Percentiles rank a stretch among this genome's conserved stretches.
Evolutionary conservation across 495 filamentous ascomycete genomes (phyloP).

Genomic region (Aspergillus conjunctus): DNA sequence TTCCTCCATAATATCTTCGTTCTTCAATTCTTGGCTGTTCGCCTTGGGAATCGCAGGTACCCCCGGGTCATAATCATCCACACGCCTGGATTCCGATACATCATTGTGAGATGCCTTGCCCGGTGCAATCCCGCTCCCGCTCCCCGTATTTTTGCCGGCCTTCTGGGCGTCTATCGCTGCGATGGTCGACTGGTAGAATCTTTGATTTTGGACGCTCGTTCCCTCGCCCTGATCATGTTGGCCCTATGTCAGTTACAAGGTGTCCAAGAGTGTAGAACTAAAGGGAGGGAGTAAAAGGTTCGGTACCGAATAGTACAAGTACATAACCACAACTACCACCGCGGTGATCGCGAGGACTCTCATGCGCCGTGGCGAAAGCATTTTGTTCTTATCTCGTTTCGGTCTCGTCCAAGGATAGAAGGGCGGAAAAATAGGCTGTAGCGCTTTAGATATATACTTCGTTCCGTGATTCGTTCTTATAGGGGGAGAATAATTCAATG

Average conservation of each 20-base stretch:
- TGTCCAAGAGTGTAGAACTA: background rate
- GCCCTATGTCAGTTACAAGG: background rate
- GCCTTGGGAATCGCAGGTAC: constrained; percentile 41
- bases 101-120: constrained; percentile 38
- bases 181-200: constrained; percentile 54
- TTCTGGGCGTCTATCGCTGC: constrained; percentile 50
- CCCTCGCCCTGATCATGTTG: constrained; percentile 40
- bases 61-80: constrained; percentile 51
- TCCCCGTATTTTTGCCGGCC: constrained; percentile 30
- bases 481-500: background rate
- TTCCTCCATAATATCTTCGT: constrained; percentile 37
- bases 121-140: constrained; percentile 36
- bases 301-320: constrained; percentile 64
- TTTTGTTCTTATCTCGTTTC: constrained; percentile 48
- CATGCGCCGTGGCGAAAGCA: constrained; percentile 73
- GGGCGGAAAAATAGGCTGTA: background rate
- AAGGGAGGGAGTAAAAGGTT: background rate
- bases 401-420: too few relatives aligned
- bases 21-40: background rate
- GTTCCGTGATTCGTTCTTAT: background rate
- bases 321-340: constrained; percentile 57
- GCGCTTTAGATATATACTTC: background rate
- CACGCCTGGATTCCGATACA: constrained; percentile 35
- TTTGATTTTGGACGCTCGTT: constrained; percentile 46
- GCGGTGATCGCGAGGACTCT: constrained; percentile 60